Evolutionary conservation across 345 rosid species (phyloP), one percentile per base, ranked within the genome.

Genomic region (Noccaea bulbosa): DNA sequence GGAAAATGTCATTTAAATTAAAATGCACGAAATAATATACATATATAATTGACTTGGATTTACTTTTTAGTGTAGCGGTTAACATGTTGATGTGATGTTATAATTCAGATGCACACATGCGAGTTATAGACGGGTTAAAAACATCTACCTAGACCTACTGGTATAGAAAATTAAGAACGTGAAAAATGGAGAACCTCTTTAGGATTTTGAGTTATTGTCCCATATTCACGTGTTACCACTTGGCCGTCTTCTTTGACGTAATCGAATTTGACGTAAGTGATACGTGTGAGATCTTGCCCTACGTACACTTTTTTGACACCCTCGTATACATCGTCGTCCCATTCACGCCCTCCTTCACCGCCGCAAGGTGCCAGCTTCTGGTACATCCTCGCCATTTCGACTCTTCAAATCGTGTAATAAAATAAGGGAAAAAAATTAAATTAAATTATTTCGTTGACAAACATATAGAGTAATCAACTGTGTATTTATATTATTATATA

Each of bases 281-380:
- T 59, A 49, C 74, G 60, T 9, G 16, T 10, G 20, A 0, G 8
- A 39, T 70, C 74, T 60, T 37, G 74, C 5, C 67, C 66, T 6
- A 70, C 58, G 8, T 38, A 48, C 48, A 59, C 67, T 59, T 70
- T 70, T 22, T 43, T 70, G 14, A 70, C 33, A 38, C 74, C 67
- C 17, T 70, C 49, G 11, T 58, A 59, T 12, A 68, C 72, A 68
- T 55, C 72, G 4, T 68, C 63, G 46, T 68, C 72, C 72, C 72
- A 68, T 41, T 17, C 64, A 33, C 4, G 11, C n/a, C 72, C 72
- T 33, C 72, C 72, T 55, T 43, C 44, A 54, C 62, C 62, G 44
- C 72, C 72, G 12, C 1, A 32, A 9, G 5, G 5, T 14, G 72
- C 15, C 53, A 44, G 11, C 34, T 67, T 67, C 22, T 5, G 34